phyloP scores from a whole-genome alignment of 2,329 filamentous ascomycete genomes.

The Gremmenia infestans region DNA sequence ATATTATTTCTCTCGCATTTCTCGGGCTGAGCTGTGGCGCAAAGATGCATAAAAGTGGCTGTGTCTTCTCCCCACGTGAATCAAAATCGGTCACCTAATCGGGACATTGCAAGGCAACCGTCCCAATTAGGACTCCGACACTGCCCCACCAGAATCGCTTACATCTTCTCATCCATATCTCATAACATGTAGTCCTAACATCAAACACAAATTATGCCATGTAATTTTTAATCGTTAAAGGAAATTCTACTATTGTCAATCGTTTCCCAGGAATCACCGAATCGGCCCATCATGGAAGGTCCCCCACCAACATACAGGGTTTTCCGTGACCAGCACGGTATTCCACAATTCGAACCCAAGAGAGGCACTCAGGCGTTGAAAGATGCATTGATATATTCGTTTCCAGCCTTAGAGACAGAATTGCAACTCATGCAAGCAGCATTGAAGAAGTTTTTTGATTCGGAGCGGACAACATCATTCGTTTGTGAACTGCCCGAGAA shows the following conservation, averaged over 20 bases:
- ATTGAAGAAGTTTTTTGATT: slow-evolving; percentile 17
- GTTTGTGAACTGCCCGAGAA: slow-evolving; percentile 18
- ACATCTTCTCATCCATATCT: background rate
- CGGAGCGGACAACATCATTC: slow-evolving; percentile 12
- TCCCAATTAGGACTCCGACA: slow-evolving; percentile 2
- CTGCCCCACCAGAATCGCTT: background rate
- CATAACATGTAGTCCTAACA: background rate
- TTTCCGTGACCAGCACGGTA: slow-evolving; percentile 19
- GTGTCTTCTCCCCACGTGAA: background rate
- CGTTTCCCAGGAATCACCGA: background rate
- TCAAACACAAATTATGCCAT: background rate
- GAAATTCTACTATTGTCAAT: background rate
- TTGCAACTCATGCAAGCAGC: slow-evolving; percentile 20
- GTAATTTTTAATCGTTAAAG: background rate
- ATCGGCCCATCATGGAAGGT: slow-evolving; percentile 1
- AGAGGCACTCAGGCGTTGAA: slow-evolving; percentile 17
- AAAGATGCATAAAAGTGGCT: background rate
- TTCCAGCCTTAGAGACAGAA: slow-evolving; percentile 17
- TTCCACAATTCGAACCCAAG: slow-evolving; percentile 19
- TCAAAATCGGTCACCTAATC: slow-evolving; percentile 7
- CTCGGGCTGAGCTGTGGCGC: too few relatives aligned
- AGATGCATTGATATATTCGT: slow-evolving; percentile 17
- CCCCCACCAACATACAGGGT: slow-evolving; percentile 15
- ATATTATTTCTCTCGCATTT: too few relatives aligned
- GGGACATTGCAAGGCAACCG: background rate